These are phyloP conservation scores for Xanthoparmelia taractica DNA, from an alignment of 495 filamentous ascomycete species.

Conservation along the genomic window DNA sequence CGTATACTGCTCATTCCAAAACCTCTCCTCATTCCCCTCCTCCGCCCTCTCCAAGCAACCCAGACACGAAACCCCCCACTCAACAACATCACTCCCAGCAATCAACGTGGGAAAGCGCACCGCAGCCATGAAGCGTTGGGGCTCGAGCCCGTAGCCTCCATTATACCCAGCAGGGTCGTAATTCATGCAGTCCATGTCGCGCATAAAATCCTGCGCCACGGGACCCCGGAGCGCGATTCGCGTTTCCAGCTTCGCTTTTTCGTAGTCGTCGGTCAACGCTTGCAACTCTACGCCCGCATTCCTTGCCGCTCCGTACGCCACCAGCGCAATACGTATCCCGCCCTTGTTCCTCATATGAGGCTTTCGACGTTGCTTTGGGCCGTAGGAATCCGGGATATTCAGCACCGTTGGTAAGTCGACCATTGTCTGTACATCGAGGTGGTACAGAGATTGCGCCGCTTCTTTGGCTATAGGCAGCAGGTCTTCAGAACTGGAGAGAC, in stretches of 20 bases:
- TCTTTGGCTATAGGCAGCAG: background rate
- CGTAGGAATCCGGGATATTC: background rate
- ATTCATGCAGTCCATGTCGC: background rate
- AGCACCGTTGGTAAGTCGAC: background rate
- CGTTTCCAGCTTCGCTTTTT: background rate
- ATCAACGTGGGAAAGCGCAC: background rate
- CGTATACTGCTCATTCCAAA: background rate
- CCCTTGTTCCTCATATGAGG: background rate
- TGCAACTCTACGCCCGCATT: background rate
- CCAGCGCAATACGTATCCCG: background rate
- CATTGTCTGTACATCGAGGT: background rate
- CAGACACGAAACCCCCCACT: background rate
- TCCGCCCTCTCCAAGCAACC: background rate
- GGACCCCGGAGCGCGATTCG: background rate
- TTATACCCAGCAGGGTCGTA: background rate
- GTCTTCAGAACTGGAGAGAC: background rate
- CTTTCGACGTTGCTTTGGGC: background rate
- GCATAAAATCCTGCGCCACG: background rate
- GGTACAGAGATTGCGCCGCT: background rate
- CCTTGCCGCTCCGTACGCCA: background rate
- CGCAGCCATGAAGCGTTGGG: slow-evolving; percentile 1
- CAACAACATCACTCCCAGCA: background rate
- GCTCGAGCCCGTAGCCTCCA: background rate
- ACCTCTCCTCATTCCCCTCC: background rate
- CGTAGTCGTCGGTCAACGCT: background rate